A percentile compares a stretch with the other conserved stretches of the same genome.
These are phyloP conservation scores for Aspergillus aculeatinus DNA, from an alignment of 2,329 filamentous ascomycete species.

Conservation along the genomic window DNA sequence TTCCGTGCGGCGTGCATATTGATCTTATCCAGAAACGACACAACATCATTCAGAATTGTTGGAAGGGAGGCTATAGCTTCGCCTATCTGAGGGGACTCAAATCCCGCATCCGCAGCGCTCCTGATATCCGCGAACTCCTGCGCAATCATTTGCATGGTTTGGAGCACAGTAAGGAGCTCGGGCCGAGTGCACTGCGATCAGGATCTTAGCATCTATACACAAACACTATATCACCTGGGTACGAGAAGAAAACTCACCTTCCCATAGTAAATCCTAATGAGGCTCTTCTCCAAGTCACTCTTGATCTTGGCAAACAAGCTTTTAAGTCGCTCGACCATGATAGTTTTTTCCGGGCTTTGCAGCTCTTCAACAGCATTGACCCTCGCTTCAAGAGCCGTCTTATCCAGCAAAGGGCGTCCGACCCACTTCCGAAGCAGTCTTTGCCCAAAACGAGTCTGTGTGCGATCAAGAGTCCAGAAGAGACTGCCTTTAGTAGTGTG, in stretches of 20 bases:
- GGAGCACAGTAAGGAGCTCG: slow-evolving; percentile 80
- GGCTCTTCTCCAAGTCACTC: slow-evolving; percentile 83
- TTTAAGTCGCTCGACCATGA: slow-evolving; percentile 71
- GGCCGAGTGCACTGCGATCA: slow-evolving; percentile 68
- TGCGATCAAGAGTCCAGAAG: slow-evolving; percentile 94
- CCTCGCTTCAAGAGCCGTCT: slow-evolving; percentile 70
- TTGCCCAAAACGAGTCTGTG: slow-evolving; percentile 83
- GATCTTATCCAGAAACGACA: slow-evolving; percentile 77
- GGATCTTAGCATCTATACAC: slow-evolving; percentile 18
- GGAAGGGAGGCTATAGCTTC: slow-evolving; percentile 74
- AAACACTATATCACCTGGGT: background rate
- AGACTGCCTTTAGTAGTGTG: slow-evolving; percentile 80
- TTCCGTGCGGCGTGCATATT: slow-evolving; percentile 77
- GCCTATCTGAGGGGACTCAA: slow-evolving; percentile 67
- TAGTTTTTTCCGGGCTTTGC: slow-evolving; percentile 64
- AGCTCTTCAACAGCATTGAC: slow-evolving; percentile 85
- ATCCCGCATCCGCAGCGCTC: slow-evolving; percentile 65
- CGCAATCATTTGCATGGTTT: slow-evolving; percentile 79
- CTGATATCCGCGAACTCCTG: slow-evolving; percentile 71
- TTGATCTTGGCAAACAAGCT: slow-evolving; percentile 68
- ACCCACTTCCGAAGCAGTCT: slow-evolving; percentile 92
- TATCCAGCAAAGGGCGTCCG: slow-evolving; percentile 81
- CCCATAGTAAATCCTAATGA: slow-evolving; percentile 96
- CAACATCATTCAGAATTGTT: slow-evolving; percentile 69
- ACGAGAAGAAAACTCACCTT: slow-evolving; percentile 50